Percentiles rank a stretch among this genome's conserved stretches.
phyloP scores from a whole-genome alignment of 306 rosid genomes.

The Dicorynia guianensis region DNA sequence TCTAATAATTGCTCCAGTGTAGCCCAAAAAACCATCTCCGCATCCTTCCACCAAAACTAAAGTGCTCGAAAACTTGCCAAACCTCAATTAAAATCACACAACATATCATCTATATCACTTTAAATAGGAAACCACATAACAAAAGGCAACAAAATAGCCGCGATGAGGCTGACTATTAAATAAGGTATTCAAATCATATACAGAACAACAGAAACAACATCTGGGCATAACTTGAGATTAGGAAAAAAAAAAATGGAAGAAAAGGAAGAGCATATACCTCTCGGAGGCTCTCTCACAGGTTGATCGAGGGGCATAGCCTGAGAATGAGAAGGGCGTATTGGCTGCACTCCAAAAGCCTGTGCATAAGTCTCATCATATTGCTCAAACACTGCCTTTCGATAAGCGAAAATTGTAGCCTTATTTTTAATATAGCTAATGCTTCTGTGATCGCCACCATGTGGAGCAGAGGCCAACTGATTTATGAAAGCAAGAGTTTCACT shows the following conservation, averaged over 20 bases:
- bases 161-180: background rate
- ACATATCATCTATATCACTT: background rate
- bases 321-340: constrained; percentile 55
- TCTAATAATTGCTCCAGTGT: too few species aligned
- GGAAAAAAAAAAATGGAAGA: constrained; percentile 13
- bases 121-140: background rate
- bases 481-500: constrained; percentile 67
- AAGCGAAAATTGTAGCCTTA: constrained; percentile 65
- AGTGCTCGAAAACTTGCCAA: background rate
- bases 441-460: constrained; percentile 53
- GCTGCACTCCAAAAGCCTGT: constrained; percentile 83
- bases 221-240: background rate
- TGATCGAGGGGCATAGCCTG: constrained; percentile 45
- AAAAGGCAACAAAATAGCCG: background rate
- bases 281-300: constrained; percentile 57
- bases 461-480: constrained; percentile 74
- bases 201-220: background rate
- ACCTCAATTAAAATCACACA: background rate
- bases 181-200: background rate
- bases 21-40: background rate
- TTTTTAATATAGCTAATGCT: constrained; percentile 63
- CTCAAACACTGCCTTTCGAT: constrained; percentile 77
- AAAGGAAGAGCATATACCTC: constrained; percentile 63
- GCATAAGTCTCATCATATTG: constrained; percentile 96
- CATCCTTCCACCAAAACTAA: background rate